phyloP scores from a whole-genome alignment of 768 basidiomycete genomes.

The Xerocomellus intermedius region DNA sequence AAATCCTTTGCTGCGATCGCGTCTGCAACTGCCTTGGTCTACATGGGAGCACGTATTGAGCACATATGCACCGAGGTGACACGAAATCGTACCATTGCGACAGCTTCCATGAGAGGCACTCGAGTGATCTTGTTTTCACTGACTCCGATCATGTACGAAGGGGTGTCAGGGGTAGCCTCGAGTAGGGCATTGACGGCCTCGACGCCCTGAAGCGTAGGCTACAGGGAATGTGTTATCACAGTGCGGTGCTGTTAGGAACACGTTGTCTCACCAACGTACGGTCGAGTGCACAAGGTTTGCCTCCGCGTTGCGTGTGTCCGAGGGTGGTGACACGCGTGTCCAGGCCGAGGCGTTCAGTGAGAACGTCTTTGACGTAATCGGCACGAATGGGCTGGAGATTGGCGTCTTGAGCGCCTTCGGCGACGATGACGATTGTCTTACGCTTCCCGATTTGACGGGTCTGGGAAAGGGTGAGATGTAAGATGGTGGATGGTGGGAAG shows the following conservation, averaged over 20 bases:
- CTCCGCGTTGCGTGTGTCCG: constrained; percentile 96
- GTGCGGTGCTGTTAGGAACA: not conserved
- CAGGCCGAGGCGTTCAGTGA: constrained; percentile 81
- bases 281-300: constrained; percentile 89
- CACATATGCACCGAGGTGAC: not conserved
- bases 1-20: constrained; percentile 86
- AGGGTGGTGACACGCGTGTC: constrained; percentile 97
- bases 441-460: constrained; percentile 92
- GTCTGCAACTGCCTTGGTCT: constrained; percentile 85
- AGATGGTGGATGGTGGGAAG: not conserved
- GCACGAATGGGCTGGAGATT: constrained; percentile 90
- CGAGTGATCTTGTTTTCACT: constrained; percentile 94
- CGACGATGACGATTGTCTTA: constrained; percentile 97
- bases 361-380: constrained; percentile 86
- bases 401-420: constrained; percentile 91
- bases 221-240: constrained; percentile 2
- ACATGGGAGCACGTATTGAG: constrained; percentile 3
- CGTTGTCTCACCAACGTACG: constrained; percentile 72
- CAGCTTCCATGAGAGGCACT: constrained; percentile 90
- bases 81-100: constrained; percentile 60
- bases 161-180: constrained; percentile 81
- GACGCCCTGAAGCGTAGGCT: constrained; percentile 96
- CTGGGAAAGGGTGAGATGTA: constrained; percentile 39
- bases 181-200: constrained; percentile 90
- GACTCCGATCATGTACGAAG: constrained; percentile 97